Evolutionary conservation across 441 rosid genomes (phyloP), one percentile per base, ranked within the genome.

Genomic region (Aquilaria agallochum): DNA sequence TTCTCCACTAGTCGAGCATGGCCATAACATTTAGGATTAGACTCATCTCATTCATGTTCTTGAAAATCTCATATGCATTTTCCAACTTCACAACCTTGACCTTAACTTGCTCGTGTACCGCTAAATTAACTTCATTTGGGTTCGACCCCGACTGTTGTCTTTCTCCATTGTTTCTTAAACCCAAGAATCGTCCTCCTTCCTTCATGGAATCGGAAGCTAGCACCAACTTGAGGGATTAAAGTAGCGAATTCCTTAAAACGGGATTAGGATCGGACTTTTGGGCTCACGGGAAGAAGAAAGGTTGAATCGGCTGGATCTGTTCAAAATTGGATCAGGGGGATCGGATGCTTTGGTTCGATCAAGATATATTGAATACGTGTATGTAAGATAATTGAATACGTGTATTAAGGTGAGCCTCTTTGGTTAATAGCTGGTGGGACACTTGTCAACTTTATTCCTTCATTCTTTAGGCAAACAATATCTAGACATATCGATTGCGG

Each of bases 21-120:
- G 95, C 86, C 5, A 95, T 93, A 0, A 95, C 97, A 66, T 80
- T 95, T 3, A 91, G 98, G 51, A 89, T 85, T 4, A 92, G 84
- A 57, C 97, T 96, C 4, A 88, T 85, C 78, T 88, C 93, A 74
- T 92, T 95, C 96, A 92, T 89, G 62, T 80, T 81, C 80, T 73
- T 76, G 76, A 95, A 95, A 59, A 95, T 84, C 63, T 78, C 82
- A 64, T 83, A 77, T 3, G 91, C 81, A 59, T 94, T 88, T 53
- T 87, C 74, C 3, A 78, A 83, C 47, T 64, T 55, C 3, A 47
- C 11, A 9, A 31, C 36, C 52, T 60, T 65, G 27, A 20, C 27
- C 47, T 65, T 63, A 46, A 58, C 9, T 30, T 70, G 56, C 12
- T 50, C 53, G 31, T 2, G 31, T 5, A 71, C n/a, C 31, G 61